Evolutionary conservation across 2,329 filamentous ascomycete genomes (phyloP), one percentile per base, ranked within the genome.

Genomic region (Catunica adiposa): DNA sequence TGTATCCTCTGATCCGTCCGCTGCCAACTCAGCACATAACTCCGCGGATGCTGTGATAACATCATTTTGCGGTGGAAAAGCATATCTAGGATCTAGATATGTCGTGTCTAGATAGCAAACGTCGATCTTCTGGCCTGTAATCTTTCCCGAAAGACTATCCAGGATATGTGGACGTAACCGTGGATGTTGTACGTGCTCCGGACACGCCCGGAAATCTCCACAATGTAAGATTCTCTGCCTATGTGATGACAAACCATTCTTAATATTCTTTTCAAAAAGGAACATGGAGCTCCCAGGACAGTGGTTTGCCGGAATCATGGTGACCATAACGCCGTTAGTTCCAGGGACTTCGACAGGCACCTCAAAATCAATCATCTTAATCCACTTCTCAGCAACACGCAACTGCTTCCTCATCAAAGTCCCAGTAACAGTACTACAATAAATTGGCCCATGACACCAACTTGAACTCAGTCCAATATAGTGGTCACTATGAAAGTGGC

Each of bases 401-500:
- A 98, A 73, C 67, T 96, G 89, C 62, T 85, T 85, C 59, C 83
- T 82, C 34, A 97, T 87, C 1, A 98, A 75, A 63, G 94, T 94
- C 0, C 79, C 92, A 0, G 92, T 98, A 14, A 95, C 86, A 62
- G 82, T 84, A 65, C 90, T 97, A 71, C 92, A 97, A 64, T 95
- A 98, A 51, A 98, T 97, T 0, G 89, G 90, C 0, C 92, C 92
- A 65, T 98, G 89, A 40, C 74, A 80, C 92, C 92, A 98, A 31
- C 76, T 87, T 6, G 85, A 81, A 9, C 87, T 92, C 9, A 98
- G 71, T 1, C 92, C 92, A 34, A 96, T 82, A 63, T 98, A 98
- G 66, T 98, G 92, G 65, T 98, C 92, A 63, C 89, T 96, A 68
- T 98, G 92, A 62, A 97, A 98, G 65, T 98, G 92, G 62, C 89